Base-by-base conservation (phyloP, 2,329 filamentous ascomycete species). In the Ophiostoma populinum region DNA sequence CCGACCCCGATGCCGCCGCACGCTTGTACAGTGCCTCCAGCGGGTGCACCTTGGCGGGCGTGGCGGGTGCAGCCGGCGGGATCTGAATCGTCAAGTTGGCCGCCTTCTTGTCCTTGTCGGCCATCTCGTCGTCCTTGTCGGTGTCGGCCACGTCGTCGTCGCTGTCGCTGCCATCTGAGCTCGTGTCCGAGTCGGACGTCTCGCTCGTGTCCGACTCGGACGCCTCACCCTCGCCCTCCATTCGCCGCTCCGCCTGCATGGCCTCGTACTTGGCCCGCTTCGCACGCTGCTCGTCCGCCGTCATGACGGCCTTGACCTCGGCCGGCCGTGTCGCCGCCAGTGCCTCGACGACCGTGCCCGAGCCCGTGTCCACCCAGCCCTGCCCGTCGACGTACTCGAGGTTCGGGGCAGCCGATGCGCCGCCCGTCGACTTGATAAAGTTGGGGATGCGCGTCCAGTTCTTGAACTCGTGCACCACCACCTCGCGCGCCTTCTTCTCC, bases 11-110 rank as follows among this genome's bases (percentile, higher is more conserved):
- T 20, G 16, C 76, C 36, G 16, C 2, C 30, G 15, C 13, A 5
- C 72, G 72, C 57, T 94, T 95, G 65, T 92, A 98, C 3, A 95
- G 67, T 1, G 83, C 83, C 59, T 95, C 86, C 2, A 95, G 66
- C 0, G 90, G 87, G 46, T 95, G 87, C 0, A 93, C 61, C 42
- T 67, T 60, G 36, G 54, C 41, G 6, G 37, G 35, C 3, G 29
- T 26, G 24, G 21, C 21, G 8, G 10, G 13, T 11, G 10, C 21
- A 15, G n/a, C 25, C 13, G 52, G 56, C 12, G 65, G 64, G 37
- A 70, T 68, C 46, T 63, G 65, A 51, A 75, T 69, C 18, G 61
- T 65, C 28, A 75, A 53, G 45, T 55, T 59, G 22, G 58, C 49
- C 9, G 65, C 33, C 29, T 30, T 37, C 15, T 49, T 46, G 4